Conservation (phyloP, 1,139 yeast genomes). For the Taphrina flavorubra region DNA sequence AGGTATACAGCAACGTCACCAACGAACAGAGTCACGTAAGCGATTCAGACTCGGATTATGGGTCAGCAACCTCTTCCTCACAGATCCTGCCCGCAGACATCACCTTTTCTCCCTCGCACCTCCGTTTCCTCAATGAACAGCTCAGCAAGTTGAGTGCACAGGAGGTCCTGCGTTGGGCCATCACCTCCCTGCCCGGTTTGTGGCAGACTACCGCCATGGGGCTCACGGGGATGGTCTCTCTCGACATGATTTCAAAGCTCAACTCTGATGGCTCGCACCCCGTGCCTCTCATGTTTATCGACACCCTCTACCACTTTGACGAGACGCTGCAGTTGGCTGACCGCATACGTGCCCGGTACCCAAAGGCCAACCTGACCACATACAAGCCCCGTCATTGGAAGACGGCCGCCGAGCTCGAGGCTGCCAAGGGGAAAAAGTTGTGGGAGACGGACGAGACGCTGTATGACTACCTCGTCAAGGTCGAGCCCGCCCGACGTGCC, state of each 20-base stretch:
- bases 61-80: conserved; percentile 29
- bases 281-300: conserved; percentile 81
- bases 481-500: conserved; percentile 89
- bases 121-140: conserved; percentile 59
- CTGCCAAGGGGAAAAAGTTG: conserved; percentile 70
- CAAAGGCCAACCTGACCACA: conserved; percentile 61
- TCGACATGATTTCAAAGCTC: conserved; percentile 78
- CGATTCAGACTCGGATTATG: conserved; percentile 38
- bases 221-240: conserved; percentile 83
- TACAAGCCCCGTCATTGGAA: conserved; percentile 67
- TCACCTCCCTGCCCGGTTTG: conserved; percentile 76
- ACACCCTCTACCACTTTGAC: conserved; percentile 90
- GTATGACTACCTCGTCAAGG: conserved; percentile 87
- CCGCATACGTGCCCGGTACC: conserved; percentile 63
- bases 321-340: conserved; percentile 83
- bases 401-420: conserved; percentile 69
- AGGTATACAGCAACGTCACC: conserved; percentile 3
- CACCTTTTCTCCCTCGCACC: conserved; percentile 45
- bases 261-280: conserved; percentile 53
- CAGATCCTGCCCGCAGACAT: conserved; percentile 40
- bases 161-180: conserved; percentile 81
- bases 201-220: conserved; percentile 97
- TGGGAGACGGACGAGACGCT: conserved; percentile 84
- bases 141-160: conserved; percentile 66
- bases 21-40: conserved; percentile 33